phyloP scores from a whole-genome alignment of 148 eudicot species.

The Rheum nobile region DNA sequence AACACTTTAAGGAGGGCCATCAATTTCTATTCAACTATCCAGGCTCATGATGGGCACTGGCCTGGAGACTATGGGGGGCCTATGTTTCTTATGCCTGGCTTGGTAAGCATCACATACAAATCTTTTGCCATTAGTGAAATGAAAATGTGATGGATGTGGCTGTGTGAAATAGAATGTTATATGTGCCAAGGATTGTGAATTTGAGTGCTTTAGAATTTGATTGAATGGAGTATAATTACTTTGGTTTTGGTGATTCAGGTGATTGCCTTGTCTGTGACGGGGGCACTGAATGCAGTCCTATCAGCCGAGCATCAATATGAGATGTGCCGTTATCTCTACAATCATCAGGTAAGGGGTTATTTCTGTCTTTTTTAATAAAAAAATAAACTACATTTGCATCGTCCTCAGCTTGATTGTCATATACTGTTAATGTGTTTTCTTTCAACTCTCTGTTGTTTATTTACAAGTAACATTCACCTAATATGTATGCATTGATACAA shows the following conservation, averaged over 20 bases:
- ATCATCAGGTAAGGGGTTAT: slow-evolving; percentile 62
- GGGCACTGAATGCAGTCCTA: slow-evolving; percentile 86
- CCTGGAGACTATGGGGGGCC: slow-evolving; percentile 99
- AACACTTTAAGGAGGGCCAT: slow-evolving; percentile 71
- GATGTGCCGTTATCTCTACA: slow-evolving; percentile 90
- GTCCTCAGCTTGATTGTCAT: background rate
- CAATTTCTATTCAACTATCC: slow-evolving; percentile 67
- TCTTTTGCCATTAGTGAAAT: background rate
- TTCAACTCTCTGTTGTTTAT: background rate
- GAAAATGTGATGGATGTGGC: background rate
- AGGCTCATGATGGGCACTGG: slow-evolving; percentile 97
- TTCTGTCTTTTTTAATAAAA: background rate
- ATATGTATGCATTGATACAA: background rate
- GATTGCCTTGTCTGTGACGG: slow-evolving; percentile 61
- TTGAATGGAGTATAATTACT: slow-evolving; percentile 9
- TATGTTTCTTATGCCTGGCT: slow-evolving; percentile 85
- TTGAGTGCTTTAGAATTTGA: background rate
- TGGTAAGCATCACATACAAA: slow-evolving; percentile 34
- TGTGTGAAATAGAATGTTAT: background rate
- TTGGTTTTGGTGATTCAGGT: slow-evolving; percentile 39
- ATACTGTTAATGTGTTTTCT: background rate
- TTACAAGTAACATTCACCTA: background rate
- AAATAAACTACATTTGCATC: background rate
- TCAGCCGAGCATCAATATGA: slow-evolving; percentile 73
- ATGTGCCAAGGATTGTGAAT: background rate